Evolutionary conservation across 2,329 filamentous ascomycete genomes (phyloP), one percentile per base, ranked within the genome.

Genomic region (Claviceps cyperi): DNA sequence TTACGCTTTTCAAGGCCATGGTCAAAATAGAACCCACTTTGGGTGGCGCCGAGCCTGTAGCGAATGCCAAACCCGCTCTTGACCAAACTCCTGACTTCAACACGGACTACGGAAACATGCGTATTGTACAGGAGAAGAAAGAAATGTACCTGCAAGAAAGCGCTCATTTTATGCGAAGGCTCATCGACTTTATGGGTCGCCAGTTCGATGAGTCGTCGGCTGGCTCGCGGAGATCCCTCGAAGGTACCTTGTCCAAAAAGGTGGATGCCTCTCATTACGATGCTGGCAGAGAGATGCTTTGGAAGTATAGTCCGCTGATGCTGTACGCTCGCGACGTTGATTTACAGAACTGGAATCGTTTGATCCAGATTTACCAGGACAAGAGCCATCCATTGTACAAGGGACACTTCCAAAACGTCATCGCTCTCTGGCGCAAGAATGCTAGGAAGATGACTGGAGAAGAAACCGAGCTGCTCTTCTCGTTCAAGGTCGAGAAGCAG

Each of bases 101-200:
- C 58, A 82, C 77, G 48, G 85, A 88, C 59, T 88, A 84, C 54
- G 87, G 86, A 36, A 84, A 87, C 57, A 97, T 98, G 91, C 82
- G 86, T 50, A 90, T 94, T 40, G 80, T 98, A 24, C 86, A 89
- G 58, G 89, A 97, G 65, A 96, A 95, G 76, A 92, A 89, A 64
- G 85, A 94, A 55, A 83, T 87, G 62, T 98, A 96, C 60, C 73
- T 83, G 51, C 74, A 80, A 14, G 86, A 94, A 62, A 88, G 83
- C 56, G 70, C 75, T 21, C 69, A 78, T 49, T 96, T 97, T 62
- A 76, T 95, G 59, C 79, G 82, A 53, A 79, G 90, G 45, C 72
- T 96, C 14, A 81, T 85, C 55, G 82, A 86, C 48, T 91, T 90
- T 63, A 84, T 97, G 77, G 79, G 82, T 19, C 75, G 82, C 45